A percentile compares a stretch with the other conserved stretches of the same genome.
phyloP scores from a whole-genome alignment of 495 filamentous ascomycete genomes.

The Talaromyces wortmannii region DNA sequence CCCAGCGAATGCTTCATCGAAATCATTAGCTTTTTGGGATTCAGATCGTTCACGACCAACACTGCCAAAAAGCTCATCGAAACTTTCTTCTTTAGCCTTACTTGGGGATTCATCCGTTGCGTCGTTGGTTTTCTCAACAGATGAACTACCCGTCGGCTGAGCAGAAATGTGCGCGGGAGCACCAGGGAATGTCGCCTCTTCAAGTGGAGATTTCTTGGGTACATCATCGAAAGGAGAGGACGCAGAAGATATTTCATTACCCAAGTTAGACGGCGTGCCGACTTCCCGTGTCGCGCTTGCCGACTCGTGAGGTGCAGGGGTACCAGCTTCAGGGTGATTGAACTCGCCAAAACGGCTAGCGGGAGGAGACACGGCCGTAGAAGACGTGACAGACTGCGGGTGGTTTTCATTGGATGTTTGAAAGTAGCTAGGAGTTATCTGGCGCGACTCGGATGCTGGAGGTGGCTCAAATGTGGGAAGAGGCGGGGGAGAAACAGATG shows the following conservation, averaged over 20 bases:
- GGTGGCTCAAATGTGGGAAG: constrained; percentile 48
- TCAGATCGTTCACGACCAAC: constrained; percentile 47
- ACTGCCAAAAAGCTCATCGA: constrained; percentile 49
- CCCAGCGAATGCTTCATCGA: constrained; percentile 40
- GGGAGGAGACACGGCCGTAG: constrained; percentile 75
- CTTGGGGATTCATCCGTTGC: constrained; percentile 13
- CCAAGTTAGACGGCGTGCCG: background rate
- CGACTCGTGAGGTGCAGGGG: constrained; percentile 43
- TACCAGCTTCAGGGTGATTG: constrained; percentile 50
- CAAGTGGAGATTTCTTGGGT: constrained; percentile 4
- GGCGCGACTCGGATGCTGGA: constrained; percentile 58
- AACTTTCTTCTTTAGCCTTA: constrained; percentile 27
- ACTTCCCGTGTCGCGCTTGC: constrained; percentile 13
- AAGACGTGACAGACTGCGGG: constrained; percentile 64
- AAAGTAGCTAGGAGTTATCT: constrained; percentile 65
- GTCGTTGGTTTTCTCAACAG: background rate
- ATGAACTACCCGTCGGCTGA: background rate
- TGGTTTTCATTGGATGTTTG: constrained; percentile 52
- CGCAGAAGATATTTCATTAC: constrained; percentile 12
- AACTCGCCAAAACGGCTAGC: constrained; percentile 57
- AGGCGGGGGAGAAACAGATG: constrained; percentile 57
- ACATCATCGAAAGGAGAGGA: constrained; percentile 38
- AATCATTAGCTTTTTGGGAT: constrained; percentile 50
- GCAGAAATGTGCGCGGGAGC: background rate
- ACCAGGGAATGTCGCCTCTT: constrained; percentile 1